Conservation (phyloP, 176 grass and related monocot genomes). For the Juncus inflexus region DNA sequence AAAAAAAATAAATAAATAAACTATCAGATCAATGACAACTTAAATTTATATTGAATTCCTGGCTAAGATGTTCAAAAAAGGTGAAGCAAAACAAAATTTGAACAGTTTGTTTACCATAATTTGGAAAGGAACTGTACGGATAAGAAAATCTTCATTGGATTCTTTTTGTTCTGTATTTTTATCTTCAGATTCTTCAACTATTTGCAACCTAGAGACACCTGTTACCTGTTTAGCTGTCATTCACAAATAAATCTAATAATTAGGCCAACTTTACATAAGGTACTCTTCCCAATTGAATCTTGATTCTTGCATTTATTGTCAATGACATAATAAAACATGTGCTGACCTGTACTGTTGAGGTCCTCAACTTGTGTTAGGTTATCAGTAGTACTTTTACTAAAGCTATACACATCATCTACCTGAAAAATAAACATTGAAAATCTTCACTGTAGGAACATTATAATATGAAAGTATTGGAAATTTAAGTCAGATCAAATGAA, state of each 20-base stretch:
- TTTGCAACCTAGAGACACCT: conserved; percentile 21
- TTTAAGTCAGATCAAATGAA: conserved; percentile 16
- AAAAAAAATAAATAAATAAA: neutral
- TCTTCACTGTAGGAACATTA: neutral
- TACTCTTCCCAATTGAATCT: conserved; percentile 1
- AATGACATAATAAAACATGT: neutral
- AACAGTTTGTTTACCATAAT: conserved; percentile 45
- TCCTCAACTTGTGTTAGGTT: conserved; percentile 23
- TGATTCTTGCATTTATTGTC: conserved; percentile 2
- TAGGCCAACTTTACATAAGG: neutral
- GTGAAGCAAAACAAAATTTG: neutral
- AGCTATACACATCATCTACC: conserved; percentile 76
- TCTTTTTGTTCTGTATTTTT: conserved; percentile 20
- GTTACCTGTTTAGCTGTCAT: conserved; percentile 31
- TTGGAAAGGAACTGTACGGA: conserved; percentile 61
- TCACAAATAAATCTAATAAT: conserved; percentile 26
- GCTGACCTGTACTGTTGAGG: conserved; percentile 22
- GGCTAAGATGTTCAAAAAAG: neutral
- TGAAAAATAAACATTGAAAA: conserved; percentile 41
- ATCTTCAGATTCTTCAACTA: conserved; percentile 22
- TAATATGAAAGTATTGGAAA: conserved; percentile 16
- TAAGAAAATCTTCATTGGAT: conserved; percentile 53
- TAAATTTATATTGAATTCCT: neutral
- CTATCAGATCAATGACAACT: neutral
- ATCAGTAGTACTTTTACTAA: conserved; percentile 36